These are phyloP conservation scores for Calonectria ilicicola DNA, from an alignment of 2,329 filamentous ascomycete genomes.

Conservation along the genomic window DNA sequence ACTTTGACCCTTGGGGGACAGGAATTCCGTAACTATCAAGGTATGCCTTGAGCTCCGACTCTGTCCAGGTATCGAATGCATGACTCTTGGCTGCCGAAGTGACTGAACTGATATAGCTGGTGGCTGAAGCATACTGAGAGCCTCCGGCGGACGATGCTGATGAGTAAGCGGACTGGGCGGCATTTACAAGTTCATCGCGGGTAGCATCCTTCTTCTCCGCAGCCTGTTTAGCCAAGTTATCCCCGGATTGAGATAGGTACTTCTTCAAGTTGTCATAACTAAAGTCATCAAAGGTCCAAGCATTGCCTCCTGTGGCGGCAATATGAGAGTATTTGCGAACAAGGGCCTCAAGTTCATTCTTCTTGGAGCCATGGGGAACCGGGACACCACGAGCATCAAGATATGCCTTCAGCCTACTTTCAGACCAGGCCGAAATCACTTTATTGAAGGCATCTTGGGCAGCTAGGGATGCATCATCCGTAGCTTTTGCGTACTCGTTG, in stretches of 20 bases:
- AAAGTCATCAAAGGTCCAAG: conserved; percentile 86
- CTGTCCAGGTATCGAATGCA: conserved; percentile 80
- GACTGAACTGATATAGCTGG: conserved; percentile 75
- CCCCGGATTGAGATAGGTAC: conserved; percentile 65
- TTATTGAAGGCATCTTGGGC: conserved; percentile 75
- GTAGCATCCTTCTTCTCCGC: conserved; percentile 73
- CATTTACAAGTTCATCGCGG: conserved; percentile 79
- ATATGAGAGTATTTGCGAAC: conserved; percentile 82
- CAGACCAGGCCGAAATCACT: conserved; percentile 74
- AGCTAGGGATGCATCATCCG: conserved; percentile 73
- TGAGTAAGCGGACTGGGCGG: conserved; percentile 70
- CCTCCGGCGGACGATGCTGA: conserved; percentile 71
- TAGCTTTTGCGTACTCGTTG: conserved; percentile 82
- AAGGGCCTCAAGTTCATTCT: conserved; percentile 78
- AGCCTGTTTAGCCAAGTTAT: conserved; percentile 68
- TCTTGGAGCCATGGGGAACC: conserved; percentile 77
- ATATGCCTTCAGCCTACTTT: conserved; percentile 82
- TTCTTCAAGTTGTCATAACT: conserved; percentile 76
- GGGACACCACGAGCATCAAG: conserved; percentile 82
- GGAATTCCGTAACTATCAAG: conserved; percentile 82
- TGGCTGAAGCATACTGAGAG: conserved; percentile 73
- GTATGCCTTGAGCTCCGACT: conserved; percentile 81
- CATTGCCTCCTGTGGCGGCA: conserved; percentile 73
- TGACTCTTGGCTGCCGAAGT: conserved; percentile 74
- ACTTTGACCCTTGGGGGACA: conserved; percentile 74